Conservation (phyloP, 2,329 filamentous ascomycete species). For the Stachybotrys elegans region DNA sequence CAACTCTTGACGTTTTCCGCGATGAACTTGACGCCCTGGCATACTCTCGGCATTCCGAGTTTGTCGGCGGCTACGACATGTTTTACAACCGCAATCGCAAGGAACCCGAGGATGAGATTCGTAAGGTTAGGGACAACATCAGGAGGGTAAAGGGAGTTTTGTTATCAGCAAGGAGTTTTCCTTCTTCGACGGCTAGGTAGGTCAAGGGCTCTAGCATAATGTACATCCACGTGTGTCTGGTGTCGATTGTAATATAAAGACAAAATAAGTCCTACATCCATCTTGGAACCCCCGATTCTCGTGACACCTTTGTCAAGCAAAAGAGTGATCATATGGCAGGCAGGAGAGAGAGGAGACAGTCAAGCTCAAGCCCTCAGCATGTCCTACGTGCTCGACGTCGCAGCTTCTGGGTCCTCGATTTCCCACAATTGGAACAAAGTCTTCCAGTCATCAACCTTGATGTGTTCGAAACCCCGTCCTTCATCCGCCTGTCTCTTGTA, state of each 20-base stretch:
- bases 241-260: too few species aligned
- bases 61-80: constrained; percentile 31
- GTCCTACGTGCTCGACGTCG: too few species aligned
- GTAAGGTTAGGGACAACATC: constrained; percentile 69
- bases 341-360: too few species aligned
- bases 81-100: constrained; percentile 38
- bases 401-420: constrained; percentile 18
- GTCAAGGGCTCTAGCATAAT: background rate
- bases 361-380: background rate
- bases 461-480: constrained; percentile 44
- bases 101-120: constrained; percentile 66
- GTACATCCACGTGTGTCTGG: background rate
- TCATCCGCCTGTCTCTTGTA: constrained; percentile 41
- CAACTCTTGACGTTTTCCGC: constrained; percentile 51
- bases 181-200: constrained; percentile 27
- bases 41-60: constrained; percentile 35
- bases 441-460: constrained; percentile 40
- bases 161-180: constrained; percentile 70
- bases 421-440: constrained; percentile 27
- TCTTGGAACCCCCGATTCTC: background rate
- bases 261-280: too few species aligned
- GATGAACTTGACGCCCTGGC: constrained; percentile 61
- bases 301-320: background rate
- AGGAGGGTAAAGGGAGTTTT: constrained; percentile 74
- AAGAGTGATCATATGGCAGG: background rate